Evolutionary conservation across 2,329 filamentous ascomycete species (phyloP), one percentile per base, ranked within the genome.

Genomic region (Phyllosticta citrichinensis): DNA sequence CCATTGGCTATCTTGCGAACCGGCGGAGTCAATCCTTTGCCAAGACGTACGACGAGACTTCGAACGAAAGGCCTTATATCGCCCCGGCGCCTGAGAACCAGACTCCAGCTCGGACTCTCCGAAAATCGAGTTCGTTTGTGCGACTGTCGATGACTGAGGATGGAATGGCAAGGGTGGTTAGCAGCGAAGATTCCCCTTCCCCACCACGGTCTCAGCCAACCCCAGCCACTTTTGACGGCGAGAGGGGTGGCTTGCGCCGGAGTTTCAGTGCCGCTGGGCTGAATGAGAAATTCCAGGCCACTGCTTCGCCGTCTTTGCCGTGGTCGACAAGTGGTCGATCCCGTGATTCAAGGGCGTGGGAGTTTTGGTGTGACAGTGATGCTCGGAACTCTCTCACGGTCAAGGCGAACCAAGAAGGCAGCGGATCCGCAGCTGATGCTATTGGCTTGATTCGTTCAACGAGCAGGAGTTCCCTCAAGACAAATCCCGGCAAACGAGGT

Each of bases 261-360:
- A 91, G 87, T 71, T 84, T 84, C 66, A 93, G 88, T 70, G 86
- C 87, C 19, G 75, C 87, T 47, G 73, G 71, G 4, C 61, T 76
- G 47, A 73, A 70, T 25, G 73, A 75, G 9, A 68, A 68, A n/a
- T 62, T 73, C 25, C 66, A 65, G 19, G 68, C 69, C 33, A 68
- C 67, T 1, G 65, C 67, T 4, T 62, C 68, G 52, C 65, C 68
- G 35, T 68, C 60, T 70, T 71, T 24, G 20, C 69, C 71, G 65
- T 76, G 59, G 22, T 40, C 87, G 19, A 76, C 77, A 35, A 85
- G 86, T 61, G 89, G 89, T 17, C 72, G 93, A 61, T 96, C 92
- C 62, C 86, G 90, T 60, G 89, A 97, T 72, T 89, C 91, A 19
- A 86, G 91, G 57, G 89, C 88, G 6, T 97, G 93, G 93, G 90